Base-by-base conservation (phyloP, 2,329 filamentous ascomycete species). In the Aaosphaeria arxii region DNA sequence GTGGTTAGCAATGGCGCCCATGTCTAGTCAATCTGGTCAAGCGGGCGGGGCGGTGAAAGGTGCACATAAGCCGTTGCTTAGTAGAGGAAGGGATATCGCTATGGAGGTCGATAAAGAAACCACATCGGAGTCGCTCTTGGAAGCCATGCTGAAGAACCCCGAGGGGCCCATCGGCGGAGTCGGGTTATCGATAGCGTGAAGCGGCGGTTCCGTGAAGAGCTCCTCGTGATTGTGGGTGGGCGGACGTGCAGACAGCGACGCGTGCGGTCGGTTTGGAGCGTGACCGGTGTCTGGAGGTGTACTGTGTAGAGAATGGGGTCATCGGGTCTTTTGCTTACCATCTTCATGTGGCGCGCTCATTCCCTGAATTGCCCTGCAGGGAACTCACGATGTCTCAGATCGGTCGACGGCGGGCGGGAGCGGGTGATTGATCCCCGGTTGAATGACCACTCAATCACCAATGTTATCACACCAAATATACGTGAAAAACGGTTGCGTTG, bases 301-400 rank as follows among this genome's bases (percentile, higher is more conserved):
- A 17, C 7, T 11, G 11, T 11, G 39, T 40, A 17, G 24, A 24
- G 17, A 9, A 30, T 30, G 47, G 36, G 40, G 53, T 53, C 53
- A 55, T 47, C 39, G 49, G 53, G 55, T 24, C 17, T 24, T 24
- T 24, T 53, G 58, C 65, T 66, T 64, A 70, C 67, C 68, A 70
- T 70, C 55, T 57, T 69, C 65, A 57, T 63, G 64, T 69, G 63
- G 65, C 65, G 58, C 62, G 66, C 64, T 70, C 68, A 71, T 71
- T 64, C 67, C 67, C 67, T 69, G 56, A 55, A 54, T 56, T 55
- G 63, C 62, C 62, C 56, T 55, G 51, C 57, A 54, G 59, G 61
- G 58, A 46, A 41, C 45, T 48, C 38, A 46, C 45, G 44, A 40
- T 49, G 50, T 53, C 49, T 56, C 51, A 49, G 52, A 39, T 55